A percentile compares a stretch with the other conserved stretches of the same genome.
These are phyloP conservation scores for Ormosia semicastrata DNA, from an alignment of 306 rosid species.

Conservation along the genomic window DNA sequence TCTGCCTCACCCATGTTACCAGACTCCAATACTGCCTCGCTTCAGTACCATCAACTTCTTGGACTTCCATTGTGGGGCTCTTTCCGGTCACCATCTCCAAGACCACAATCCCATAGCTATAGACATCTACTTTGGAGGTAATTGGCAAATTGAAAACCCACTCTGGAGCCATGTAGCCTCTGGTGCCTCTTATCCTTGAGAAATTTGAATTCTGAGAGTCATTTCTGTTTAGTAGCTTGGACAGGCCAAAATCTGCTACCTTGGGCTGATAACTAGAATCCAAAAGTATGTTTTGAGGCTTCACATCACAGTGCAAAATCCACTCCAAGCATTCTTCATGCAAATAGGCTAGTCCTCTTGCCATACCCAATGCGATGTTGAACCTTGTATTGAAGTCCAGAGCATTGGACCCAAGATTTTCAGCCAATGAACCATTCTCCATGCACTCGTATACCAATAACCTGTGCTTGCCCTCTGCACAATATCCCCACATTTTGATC, in stretches of 20 bases:
- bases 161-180: conserved; percentile 78
- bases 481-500: conserved; percentile 65
- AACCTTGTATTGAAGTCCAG: conserved; percentile 50
- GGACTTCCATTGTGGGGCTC: conserved; percentile 11
- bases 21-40: conserved; percentile 10
- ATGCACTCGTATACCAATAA: conserved; percentile 54
- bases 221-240: conserved; percentile 46
- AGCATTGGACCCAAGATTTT: conserved; percentile 24
- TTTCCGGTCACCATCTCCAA: conserved; percentile 62
- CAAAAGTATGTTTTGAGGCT: conserved; percentile 61
- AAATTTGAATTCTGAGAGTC: conserved; percentile 26
- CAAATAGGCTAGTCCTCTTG: conserved; percentile 57
- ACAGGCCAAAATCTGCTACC: conserved; percentile 63
- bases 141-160: conserved; percentile 57
- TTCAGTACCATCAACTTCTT: neutral
- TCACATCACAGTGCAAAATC: conserved; percentile 68
- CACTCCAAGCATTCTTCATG: conserved; percentile 76
- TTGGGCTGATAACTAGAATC: conserved; percentile 46
- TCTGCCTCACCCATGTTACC: conserved; percentile 43
- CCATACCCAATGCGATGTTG: conserved; percentile 54
- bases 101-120: conserved; percentile 60
- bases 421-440: conserved; percentile 50
- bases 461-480: conserved; percentile 56
- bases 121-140: conserved; percentile 71
- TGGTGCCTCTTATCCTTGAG: conserved; percentile 57